Base-by-base conservation (phyloP, 2,329 filamentous ascomycete species). In the Cercospora brassicicola region DNA sequence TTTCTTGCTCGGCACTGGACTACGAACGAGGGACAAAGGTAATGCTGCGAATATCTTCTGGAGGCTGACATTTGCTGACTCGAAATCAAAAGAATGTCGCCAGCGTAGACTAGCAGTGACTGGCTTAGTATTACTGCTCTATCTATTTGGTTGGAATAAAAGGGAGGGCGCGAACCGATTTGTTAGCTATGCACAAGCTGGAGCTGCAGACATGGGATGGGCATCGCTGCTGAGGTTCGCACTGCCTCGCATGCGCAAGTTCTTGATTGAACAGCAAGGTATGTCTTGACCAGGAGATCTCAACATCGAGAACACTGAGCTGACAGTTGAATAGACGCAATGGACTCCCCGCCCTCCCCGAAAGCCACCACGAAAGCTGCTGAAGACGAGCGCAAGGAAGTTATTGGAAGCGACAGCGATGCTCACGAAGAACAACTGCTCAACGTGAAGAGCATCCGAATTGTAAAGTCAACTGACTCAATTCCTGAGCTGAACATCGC, bases 231-330 rank as follows among this genome's bases (percentile, higher is more conserved):
- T 59, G 55, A 31, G 30, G 18, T 59, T 59, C 30, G 28, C n/a
- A 2, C 11, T 59, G 55, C 55, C 55, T 33, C 55, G 55, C 3
- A 36, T 36, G 55, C 55, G 55, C n/a, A 59, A 59, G 11, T 20
- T 59, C 30, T 36, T 59, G 55, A 59, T 31, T 36, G 55, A 59
- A n/a, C 23, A 36, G 30, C 55, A 36, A 36, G 55, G 55, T 59
- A 20, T 13, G 28, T 13, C 28, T 10, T 11, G n/a, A 4, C 13
- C 2, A 23, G 28, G 7, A n/a, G 4, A 20, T 30, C 15, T 4
- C 1, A 5, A 36, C 9, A n/a, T 20, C 11, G 48, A 51, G 20
- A 23, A 28, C 28, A 11, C 10, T 57, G 10, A 57, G 15, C 31
- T 59, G 7, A 33, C 30, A 11, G 1, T 11, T 8, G 30, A 36